Conservation (phyloP, 306 rosid genomes). For the Aeschynomene evenia region DNA sequence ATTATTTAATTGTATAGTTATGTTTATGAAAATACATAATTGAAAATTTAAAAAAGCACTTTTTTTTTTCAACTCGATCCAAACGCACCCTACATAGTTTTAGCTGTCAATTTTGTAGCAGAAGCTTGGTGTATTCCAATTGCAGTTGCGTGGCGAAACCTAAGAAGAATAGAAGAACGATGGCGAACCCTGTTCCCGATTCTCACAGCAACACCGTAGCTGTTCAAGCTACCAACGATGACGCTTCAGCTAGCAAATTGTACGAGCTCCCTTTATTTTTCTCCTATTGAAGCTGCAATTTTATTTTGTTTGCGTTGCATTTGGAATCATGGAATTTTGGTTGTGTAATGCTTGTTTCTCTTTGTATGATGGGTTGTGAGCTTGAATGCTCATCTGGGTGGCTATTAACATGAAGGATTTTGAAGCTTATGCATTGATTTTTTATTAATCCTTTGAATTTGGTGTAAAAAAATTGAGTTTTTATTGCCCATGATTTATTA, state of each 20-base stretch:
- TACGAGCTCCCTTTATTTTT: not conserved
- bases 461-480: not conserved
- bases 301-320: not conserved
- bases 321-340: slow-evolving; percentile 12
- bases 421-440: not conserved
- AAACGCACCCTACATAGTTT: too few relatives aligned
- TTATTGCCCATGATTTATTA: not conserved
- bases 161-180: slow-evolving; percentile 18
- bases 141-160: slow-evolving; percentile 7
- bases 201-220: slow-evolving; percentile 41
- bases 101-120: too few relatives aligned
- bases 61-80: too few relatives aligned
- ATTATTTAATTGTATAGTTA: too few relatives aligned
- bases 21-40: too few relatives aligned
- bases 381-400: not conserved
- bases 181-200: slow-evolving; percentile 21
- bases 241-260: slow-evolving; percentile 47
- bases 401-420: not conserved
- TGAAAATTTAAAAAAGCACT: too few relatives aligned
- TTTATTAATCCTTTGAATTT: not conserved
- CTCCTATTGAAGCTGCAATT: not conserved
- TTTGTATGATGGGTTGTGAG: not conserved
- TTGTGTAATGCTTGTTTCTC: not conserved
- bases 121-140: too few relatives aligned
- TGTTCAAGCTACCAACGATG: slow-evolving; percentile 47